Evolutionary conservation across 2,329 filamentous ascomycete genomes (phyloP).

Genomic region (Neodidymelliopsis sp.): DNA sequence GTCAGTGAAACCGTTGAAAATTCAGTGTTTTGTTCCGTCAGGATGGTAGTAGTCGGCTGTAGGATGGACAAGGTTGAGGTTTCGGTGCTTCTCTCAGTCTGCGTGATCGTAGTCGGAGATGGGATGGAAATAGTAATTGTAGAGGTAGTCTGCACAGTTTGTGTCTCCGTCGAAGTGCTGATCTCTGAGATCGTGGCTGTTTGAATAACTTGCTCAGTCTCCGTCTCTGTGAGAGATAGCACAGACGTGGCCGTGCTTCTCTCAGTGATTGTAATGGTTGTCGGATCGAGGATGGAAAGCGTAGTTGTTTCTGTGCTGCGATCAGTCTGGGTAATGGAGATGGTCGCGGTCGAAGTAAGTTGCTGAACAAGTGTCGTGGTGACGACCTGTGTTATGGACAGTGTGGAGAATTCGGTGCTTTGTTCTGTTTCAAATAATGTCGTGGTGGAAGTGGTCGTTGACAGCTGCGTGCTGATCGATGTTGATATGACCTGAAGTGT

Average conservation of each 20-base stretch:
- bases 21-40: neutral
- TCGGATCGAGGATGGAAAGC: neutral
- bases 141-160: neutral
- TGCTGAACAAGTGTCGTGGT: neutral
- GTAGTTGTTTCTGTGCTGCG: neutral
- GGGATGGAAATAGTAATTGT: neutral
- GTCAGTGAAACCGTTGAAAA: neutral
- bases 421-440: neutral
- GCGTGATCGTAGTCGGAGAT: neutral
- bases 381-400: neutral
- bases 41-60: neutral
- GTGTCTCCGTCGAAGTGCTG: neutral
- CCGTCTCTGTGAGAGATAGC: neutral
- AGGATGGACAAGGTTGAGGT: neutral
- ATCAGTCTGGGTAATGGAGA: neutral
- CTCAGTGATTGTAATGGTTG: neutral
- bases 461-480: neutral
- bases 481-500: neutral
- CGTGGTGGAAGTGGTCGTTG: neutral
- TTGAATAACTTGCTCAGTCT: neutral
- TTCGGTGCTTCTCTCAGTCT: neutral
- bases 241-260: neutral
- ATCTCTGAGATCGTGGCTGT: neutral
- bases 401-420: neutral
- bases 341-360: neutral